Conservation (phyloP, 176 grass and related monocot genomes). For the Aegilops speltoides region DNA sequence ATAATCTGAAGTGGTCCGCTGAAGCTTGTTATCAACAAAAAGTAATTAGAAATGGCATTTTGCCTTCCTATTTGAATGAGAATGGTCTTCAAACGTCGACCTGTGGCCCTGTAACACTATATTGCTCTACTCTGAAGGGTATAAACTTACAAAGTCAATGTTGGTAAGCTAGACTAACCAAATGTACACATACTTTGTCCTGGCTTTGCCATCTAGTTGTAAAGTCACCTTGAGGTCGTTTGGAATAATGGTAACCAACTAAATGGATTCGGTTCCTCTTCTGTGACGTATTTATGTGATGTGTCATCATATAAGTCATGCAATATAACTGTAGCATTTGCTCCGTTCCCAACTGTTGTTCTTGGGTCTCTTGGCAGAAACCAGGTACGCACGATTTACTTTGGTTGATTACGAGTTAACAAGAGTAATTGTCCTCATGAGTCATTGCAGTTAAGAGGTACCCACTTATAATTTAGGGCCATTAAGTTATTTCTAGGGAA, state of each 20-base stretch:
- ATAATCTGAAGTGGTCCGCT: neutral
- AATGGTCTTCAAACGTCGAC: slow-evolving; percentile 2
- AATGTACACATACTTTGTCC: slow-evolving; percentile 35
- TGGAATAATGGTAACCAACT: slow-evolving; percentile 19
- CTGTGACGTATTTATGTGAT: neutral
- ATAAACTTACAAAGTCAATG: slow-evolving; percentile 32
- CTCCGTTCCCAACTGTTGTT: neutral
- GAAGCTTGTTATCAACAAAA: slow-evolving; percentile 6
- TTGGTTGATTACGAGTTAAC: neutral
- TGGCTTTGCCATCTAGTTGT: slow-evolving; percentile 28
- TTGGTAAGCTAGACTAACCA: slow-evolving; percentile 38
- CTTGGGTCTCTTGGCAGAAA: neutral
- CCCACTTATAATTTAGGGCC: neutral
- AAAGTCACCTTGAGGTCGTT: neutral
- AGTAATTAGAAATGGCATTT: slow-evolving; percentile 1
- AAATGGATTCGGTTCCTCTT: slow-evolving; percentile 6
- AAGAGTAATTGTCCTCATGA: neutral
- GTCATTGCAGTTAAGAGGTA: neutral
- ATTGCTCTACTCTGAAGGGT: neutral
- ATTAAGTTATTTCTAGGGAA: neutral
- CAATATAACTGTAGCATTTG: slow-evolving; percentile 1
- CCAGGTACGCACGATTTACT: neutral
- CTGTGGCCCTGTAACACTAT: slow-evolving; percentile 29
- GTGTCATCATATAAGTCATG: neutral
- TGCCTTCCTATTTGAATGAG: neutral